Percentiles rank a stretch among this genome's conserved stretches.
These are phyloP conservation scores for Leucosporidium yakuticum DNA, from an alignment of 768 basidiomycete species.

Conservation along the genomic window DNA sequence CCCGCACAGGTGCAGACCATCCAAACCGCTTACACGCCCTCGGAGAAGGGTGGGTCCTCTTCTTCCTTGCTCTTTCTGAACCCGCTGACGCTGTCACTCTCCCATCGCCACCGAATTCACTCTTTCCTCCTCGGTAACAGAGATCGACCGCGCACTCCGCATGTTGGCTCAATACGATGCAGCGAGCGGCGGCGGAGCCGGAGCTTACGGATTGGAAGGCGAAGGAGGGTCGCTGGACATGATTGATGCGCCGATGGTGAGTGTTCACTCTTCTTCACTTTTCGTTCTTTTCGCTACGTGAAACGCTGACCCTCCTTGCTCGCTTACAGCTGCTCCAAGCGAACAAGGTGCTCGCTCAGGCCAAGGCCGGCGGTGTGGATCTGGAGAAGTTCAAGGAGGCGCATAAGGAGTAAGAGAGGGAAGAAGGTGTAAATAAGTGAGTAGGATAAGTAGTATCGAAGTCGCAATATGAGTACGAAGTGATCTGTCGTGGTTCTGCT, in stretches of 20 bases:
- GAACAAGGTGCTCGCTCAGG: background rate
- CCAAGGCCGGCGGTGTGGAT: slow-evolving; percentile 13
- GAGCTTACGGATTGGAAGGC: slow-evolving; percentile 62
- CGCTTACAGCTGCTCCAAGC: slow-evolving; percentile 11
- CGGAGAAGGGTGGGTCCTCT: slow-evolving; percentile 52
- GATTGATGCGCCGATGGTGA: slow-evolving; percentile 88
- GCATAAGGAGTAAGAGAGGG: no score
- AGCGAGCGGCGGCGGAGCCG: slow-evolving; percentile 46
- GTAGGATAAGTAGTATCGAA: no score
- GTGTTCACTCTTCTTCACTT: slow-evolving; percentile 52
- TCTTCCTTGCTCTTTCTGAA: no score
- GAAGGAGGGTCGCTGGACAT: slow-evolving; percentile 54
- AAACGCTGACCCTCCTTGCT: background rate
- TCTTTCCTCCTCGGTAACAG: slow-evolving; percentile 45
- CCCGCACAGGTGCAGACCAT: slow-evolving; percentile 73
- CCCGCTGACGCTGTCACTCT: background rate
- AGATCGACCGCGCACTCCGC: slow-evolving; percentile 67
- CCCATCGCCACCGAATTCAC: background rate
- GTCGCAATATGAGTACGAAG: no score
- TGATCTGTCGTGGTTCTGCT: no score
- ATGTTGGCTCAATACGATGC: slow-evolving; percentile 63
- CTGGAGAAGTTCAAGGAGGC: no score
- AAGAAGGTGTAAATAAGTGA: no score
- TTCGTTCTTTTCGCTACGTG: no score
- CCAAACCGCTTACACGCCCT: slow-evolving; percentile 72